Evolutionary conservation across 176 grass and related monocot species (phyloP).

Genomic region (Triticum timopheevii): DNA sequence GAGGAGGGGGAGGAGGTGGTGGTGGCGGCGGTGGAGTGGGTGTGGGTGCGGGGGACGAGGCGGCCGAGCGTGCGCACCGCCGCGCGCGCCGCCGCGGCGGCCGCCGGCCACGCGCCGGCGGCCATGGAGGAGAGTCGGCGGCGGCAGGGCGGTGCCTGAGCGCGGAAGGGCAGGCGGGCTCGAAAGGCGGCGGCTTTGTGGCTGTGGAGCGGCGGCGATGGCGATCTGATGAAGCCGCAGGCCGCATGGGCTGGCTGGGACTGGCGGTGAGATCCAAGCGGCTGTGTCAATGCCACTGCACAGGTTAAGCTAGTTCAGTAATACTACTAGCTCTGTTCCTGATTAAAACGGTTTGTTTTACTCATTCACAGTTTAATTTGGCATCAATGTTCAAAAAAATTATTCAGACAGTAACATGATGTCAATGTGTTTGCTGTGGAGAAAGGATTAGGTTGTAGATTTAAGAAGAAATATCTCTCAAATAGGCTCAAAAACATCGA

Average conservation of each 20-base stretch:
- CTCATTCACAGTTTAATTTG: neutral
- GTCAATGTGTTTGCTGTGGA: neutral
- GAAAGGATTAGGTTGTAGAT: neutral
- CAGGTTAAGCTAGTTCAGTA: neutral
- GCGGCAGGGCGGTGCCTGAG: neutral
- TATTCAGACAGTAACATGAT: neutral
- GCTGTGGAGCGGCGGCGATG: neutral
- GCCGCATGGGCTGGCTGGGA: neutral
- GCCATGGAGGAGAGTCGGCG: conserved; percentile 36
- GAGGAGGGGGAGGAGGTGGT: conserved; percentile 14
- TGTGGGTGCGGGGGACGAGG: conserved; percentile 18
- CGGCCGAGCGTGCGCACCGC: conserved; percentile 31
- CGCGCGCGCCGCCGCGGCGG: conserved; percentile 38
- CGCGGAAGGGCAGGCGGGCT: neutral
- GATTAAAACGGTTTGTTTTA: neutral
- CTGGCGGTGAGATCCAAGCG: conserved; percentile 1
- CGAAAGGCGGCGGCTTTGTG: neutral
- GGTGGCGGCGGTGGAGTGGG: conserved; percentile 9
- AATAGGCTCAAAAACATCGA: neutral
- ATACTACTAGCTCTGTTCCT: neutral
- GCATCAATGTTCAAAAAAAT: neutral
- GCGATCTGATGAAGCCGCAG: neutral
- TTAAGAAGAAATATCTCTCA: neutral
- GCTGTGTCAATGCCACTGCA: neutral
- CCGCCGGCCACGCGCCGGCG: conserved; percentile 37